These are phyloP conservation scores for Papiliotrema flavescens DNA, from an alignment of 1,284 basidiomycete species.

Conservation along the genomic window DNA sequence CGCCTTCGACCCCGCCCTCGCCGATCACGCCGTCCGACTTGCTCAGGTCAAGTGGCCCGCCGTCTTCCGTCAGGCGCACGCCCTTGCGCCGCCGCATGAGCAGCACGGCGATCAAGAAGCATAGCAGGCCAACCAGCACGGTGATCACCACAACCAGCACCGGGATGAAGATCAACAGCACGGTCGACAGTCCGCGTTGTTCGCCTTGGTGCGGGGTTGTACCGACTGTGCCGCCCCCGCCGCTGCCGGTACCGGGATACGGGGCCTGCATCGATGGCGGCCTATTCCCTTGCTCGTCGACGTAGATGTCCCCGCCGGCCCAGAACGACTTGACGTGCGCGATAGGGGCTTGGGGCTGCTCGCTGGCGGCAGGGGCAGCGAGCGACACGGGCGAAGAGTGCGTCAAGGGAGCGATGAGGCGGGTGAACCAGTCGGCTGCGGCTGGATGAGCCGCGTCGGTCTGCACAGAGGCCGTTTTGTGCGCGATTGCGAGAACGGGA, in stretches of 20 bases:
- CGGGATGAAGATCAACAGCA: conserved; percentile 56
- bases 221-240: neutral
- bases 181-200: conserved; percentile 16
- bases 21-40: conserved; percentile 83
- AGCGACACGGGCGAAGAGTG: neutral
- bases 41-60: conserved; percentile 90
- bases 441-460: conserved; percentile 10
- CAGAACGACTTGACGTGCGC: too few relatives aligned
- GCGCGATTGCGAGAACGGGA: conserved; percentile 8
- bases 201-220: neutral
- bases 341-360: too few relatives aligned
- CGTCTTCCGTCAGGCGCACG: conserved; percentile 68
- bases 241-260: neutral
- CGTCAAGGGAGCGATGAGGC: conserved; percentile 26
- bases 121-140: conserved; percentile 83
- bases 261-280: neutral
- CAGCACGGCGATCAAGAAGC: conserved; percentile 83
- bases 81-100: conserved; percentile 74
- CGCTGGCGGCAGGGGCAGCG: neutral
- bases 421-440: conserved; percentile 26
- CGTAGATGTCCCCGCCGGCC: too few relatives aligned
- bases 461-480: conserved; percentile 2
- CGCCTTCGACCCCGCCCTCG: conserved; percentile 84
- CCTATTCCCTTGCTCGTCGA: too few relatives aligned
- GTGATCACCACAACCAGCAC: conserved; percentile 88